phyloP scores from a whole-genome alignment of 169 alveolate genomes.

The Blepharisma undulans region DNA sequence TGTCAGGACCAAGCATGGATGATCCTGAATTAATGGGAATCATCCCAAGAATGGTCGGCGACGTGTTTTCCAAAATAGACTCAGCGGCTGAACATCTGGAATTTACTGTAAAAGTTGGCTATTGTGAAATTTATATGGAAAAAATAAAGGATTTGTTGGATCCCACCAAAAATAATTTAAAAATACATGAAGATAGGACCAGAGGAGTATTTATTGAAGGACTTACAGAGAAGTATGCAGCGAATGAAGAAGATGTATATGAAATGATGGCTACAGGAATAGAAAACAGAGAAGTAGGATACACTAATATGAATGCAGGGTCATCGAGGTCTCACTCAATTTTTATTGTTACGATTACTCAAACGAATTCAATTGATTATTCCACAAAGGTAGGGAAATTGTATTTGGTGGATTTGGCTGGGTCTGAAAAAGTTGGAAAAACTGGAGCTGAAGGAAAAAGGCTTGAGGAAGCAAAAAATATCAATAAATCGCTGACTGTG shows the following conservation, averaged over 20 bases:
- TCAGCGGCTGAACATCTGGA: conserved; percentile 75
- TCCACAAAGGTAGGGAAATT: conserved; percentile 77
- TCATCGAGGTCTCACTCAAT: conserved; percentile 75
- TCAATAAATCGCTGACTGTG: conserved; percentile 79
- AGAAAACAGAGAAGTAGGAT: conserved; percentile 83
- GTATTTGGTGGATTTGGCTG: conserved; percentile 83
- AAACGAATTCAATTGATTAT: conserved; percentile 70
- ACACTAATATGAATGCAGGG: conserved; percentile 87
- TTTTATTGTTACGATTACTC: conserved; percentile 83
- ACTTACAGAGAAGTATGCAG: conserved; percentile 82
- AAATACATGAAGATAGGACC: conserved; percentile 78
- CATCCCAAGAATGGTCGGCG: not conserved
- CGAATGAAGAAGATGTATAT: conserved; percentile 81
- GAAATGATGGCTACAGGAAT: conserved; percentile 83
- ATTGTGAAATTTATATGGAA: conserved; percentile 89
- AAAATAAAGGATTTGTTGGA: conserved; percentile 82
- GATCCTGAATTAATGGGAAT: conserved; percentile 58
- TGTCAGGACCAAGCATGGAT: conserved; percentile 76
- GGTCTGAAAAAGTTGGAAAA: conserved; percentile 74
- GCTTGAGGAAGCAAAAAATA: conserved; percentile 82
- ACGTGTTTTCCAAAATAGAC: conserved; percentile 86
- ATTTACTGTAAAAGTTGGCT: conserved; percentile 80
- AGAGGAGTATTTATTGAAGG: conserved; percentile 86
- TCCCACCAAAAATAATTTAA: conserved; percentile 67
- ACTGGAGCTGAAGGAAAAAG: conserved; percentile 79